phyloP scores from a whole-genome alignment of 1,139 yeast species.

The Magnusiomyces paraingens region DNA sequence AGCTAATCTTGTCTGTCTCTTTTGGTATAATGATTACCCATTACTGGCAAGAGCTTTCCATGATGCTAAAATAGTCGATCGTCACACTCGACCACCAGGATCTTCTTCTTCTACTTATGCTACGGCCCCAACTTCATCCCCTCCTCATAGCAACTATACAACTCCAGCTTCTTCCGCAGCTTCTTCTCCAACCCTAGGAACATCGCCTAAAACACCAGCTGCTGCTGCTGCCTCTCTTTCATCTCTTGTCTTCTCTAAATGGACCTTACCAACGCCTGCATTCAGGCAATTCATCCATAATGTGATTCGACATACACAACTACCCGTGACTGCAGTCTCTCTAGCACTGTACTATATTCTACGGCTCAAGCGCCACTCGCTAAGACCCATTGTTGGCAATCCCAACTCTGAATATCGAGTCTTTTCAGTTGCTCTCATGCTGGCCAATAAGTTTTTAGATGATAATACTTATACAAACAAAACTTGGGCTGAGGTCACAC shows the following conservation, averaged over 20 bases:
- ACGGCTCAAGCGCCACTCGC: slow-evolving; percentile 27
- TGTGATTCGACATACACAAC: slow-evolving; percentile 30
- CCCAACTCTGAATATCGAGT: slow-evolving; percentile 47
- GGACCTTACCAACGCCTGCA: slow-evolving; percentile 19
- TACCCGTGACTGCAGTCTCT: slow-evolving; percentile 33
- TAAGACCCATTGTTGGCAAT: slow-evolving; percentile 27
- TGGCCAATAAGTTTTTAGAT: slow-evolving; percentile 88
- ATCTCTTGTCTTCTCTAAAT: slow-evolving; percentile 11
- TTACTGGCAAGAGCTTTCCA: slow-evolving; percentile 17
- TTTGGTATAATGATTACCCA: slow-evolving; percentile 28
- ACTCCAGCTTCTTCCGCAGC: not conserved
- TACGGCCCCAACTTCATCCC: not conserved
- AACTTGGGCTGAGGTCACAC: slow-evolving; percentile 91
- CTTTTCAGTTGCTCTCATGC: slow-evolving; percentile 60
- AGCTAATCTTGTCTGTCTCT: slow-evolving; percentile 29
- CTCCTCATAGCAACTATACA: not conserved
- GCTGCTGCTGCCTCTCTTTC: not conserved
- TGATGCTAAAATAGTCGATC: slow-evolving; percentile 13
- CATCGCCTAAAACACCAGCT: not conserved
- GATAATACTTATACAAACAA: slow-evolving; percentile 89
- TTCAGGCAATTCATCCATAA: slow-evolving; percentile 26
- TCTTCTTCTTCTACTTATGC: not conserved
- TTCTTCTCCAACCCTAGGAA: not conserved
- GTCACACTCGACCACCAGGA: slow-evolving; percentile 6
- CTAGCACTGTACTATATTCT: slow-evolving; percentile 34